phyloP scores from a whole-genome alignment of 257 asterid genomes.

The Misopates orontium region DNA sequence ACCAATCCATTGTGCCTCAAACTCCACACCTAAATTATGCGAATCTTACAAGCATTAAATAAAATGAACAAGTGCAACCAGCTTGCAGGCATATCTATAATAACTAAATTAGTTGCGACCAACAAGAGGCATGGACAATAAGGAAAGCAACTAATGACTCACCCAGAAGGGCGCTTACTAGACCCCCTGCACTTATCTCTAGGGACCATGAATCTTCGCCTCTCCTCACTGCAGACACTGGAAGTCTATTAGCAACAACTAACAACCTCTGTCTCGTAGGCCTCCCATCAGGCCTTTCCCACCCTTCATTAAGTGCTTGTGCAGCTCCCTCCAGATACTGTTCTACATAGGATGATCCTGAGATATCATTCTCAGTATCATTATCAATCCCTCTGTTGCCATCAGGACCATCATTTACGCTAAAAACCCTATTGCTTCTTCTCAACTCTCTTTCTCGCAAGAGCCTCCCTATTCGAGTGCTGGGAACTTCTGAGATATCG shows the following conservation, averaged over 20 bases:
- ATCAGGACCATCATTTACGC: conserved; percentile 46
- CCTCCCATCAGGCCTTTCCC: conserved; percentile 65
- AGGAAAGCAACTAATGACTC: conserved; percentile 29
- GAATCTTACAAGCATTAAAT: too few relatives aligned
- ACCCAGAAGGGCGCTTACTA: conserved; percentile 97
- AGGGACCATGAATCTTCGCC: conserved; percentile 93
- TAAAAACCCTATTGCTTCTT: conserved; percentile 47
- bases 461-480: conserved; percentile 61
- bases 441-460: conserved; percentile 69
- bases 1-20: conserved; percentile 96
- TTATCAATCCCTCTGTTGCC: conserved; percentile 42
- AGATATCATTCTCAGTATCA: conserved; percentile 40
- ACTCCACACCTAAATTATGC: conserved; percentile 31
- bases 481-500: conserved; percentile 44
- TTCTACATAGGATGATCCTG: conserved; percentile 47
- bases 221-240: conserved; percentile 90
- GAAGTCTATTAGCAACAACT: conserved; percentile 96
- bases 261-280: conserved; percentile 70
- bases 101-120: conserved; percentile 5
- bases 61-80: conserved; percentile 5
- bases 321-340: conserved; percentile 66
- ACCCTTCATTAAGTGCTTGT: conserved; percentile 49
- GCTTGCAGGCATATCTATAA: background rate
- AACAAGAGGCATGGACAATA: conserved; percentile 17
- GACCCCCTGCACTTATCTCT: conserved; percentile 98